Conservation (phyloP, 768 basidiomycete species). For the Suillus decipiens region DNA sequence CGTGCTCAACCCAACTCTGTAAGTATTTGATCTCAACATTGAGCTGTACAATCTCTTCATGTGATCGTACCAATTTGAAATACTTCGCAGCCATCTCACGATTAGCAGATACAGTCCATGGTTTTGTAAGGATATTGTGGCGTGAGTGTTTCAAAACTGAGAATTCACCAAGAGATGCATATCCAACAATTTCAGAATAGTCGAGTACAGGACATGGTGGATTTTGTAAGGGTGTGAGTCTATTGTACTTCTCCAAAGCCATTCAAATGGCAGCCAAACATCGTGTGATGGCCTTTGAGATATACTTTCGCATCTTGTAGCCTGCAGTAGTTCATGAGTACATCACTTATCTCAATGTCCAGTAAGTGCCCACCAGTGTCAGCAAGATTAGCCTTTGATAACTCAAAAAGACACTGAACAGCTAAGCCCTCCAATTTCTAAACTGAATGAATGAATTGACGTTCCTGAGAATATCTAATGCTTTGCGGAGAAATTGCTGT, state of each 20-base stretch:
- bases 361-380: not conserved
- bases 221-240: not conserved
- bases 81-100: not conserved
- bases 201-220: not conserved
- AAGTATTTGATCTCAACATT: not conserved
- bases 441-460: conserved; percentile 31
- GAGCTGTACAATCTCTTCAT: not conserved
- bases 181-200: not conserved
- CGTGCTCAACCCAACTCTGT: not conserved
- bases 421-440: conserved; percentile 36
- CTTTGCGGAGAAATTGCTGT: no score
- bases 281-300: not conserved
- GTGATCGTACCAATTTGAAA: not conserved
- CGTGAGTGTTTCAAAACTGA: not conserved
- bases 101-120: not conserved
- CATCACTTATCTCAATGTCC: not conserved
- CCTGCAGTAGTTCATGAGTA: not conserved
- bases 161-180: not conserved
- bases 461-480: conserved; percentile 14
- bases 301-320: not conserved
- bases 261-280: not conserved
- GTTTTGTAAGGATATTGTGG: not conserved
- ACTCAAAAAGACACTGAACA: conserved; percentile 19
- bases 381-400: not conserved
- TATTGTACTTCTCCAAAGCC: not conserved